Base-by-base conservation (phyloP, 441 rosid genomes). In the Pelargonium fulgidum region DNA sequence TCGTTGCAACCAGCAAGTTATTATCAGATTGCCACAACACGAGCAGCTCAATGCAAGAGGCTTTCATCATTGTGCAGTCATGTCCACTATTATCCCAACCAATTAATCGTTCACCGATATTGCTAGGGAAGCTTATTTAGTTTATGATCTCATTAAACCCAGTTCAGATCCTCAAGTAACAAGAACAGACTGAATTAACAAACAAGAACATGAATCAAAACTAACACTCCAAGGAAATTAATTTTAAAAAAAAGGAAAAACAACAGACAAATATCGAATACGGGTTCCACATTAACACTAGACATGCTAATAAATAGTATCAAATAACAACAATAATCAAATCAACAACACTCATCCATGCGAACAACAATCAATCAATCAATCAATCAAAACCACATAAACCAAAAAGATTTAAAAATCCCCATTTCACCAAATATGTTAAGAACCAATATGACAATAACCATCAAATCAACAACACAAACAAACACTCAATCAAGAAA, bases 161-260 rank as follows among this genome's bases (percentile, higher is more conserved):
- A 58, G 42, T 50, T 68, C 69, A 58, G 58, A 59, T 66, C 65
- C 66, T 19, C 69, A 13, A 52, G 39, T 33, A 16, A 22, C 42
- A 62, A 26, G 10, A 13, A 62, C 7, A 13, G 1, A 17, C 52
- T 58, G 22, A 42, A 19, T 19, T 22, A 3, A 62, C 24, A 10
- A 11, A 68, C 44, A 29, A 16, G n/a, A 33, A 36, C 36, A 14
- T 12, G 24, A 11, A 33, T 7, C 29, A 39, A 68, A 17, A 33
- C 63, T 61, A 29, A 39, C 69, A 64, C 71, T 62, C 54, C 3
- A 61, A 45, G 20, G 45, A 47, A 41, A 64, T 20, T 45, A 58
- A 59, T 66, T n/a, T n/a, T n/a, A 66, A 47, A 29, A 11, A 33
- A 26, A 69, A 68, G 63, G 13, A 17, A 62, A 4, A 66, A 4